A percentile compares a stretch with the other conserved stretches of the same genome.
Conservation (phyloP, 2,329 filamentous ascomycete species). For the Amauroascus verrucosus region DNA sequence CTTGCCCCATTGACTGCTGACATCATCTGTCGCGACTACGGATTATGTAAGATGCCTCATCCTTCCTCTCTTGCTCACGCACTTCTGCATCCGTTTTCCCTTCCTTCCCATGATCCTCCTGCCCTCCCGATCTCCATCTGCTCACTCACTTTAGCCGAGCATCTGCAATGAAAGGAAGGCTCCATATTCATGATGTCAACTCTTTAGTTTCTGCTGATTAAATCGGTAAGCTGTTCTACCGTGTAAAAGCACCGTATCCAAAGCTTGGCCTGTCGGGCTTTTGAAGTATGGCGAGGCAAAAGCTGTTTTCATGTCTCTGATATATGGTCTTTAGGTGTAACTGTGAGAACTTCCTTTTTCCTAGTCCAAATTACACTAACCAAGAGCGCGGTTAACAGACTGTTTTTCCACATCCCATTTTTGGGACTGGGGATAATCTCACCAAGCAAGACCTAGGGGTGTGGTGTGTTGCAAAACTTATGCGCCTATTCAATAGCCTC, state of each 20-base stretch:
- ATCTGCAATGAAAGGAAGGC: too few species aligned
- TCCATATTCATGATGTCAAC: too few species aligned
- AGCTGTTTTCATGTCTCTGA: constrained; percentile 13
- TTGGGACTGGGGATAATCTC: constrained; percentile 8
- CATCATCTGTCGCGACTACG: too few species aligned
- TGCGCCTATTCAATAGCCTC: constrained; percentile 7
- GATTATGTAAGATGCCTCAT: too few species aligned
- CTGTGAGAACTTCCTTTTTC: neutral
- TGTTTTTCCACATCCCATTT: constrained; percentile 10
- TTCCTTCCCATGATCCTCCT: too few species aligned
- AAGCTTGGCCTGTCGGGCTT: constrained; percentile 8
- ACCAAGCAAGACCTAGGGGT: neutral
- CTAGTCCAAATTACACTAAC: neutral
- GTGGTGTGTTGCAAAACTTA: constrained; percentile 11
- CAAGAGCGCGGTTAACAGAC: constrained; percentile 11
- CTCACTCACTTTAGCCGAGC: too few species aligned
- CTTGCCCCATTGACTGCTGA: too few species aligned
- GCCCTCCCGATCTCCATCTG: too few species aligned
- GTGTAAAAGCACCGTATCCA: neutral
- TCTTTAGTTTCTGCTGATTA: too few species aligned
- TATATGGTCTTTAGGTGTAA: constrained; percentile 14
- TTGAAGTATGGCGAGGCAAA: constrained; percentile 12
- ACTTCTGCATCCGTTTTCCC: too few species aligned
- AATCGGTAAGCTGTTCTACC: too few species aligned
- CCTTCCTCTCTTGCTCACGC: too few species aligned